Base-by-base conservation (phyloP, 106 monocot genomes). In the Dactylorhiza incarnata region DNA sequence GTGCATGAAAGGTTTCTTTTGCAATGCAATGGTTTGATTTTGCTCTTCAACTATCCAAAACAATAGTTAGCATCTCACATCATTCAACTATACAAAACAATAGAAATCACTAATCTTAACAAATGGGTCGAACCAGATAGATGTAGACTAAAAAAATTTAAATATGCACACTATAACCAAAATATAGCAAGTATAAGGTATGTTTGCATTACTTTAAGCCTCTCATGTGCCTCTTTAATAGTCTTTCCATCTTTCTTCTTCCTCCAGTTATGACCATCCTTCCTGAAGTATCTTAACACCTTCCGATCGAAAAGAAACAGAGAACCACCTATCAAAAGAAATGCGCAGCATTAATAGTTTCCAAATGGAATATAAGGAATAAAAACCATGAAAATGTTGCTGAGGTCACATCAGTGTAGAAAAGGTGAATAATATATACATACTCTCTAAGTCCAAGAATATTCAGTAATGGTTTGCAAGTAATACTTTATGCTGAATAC, bases 211-310 rank as follows among this genome's bases (percentile, higher is more conserved):
- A 95, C 95, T 85, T 95, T 95, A 48, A 95, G 81, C 76, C 88
- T 90, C 78, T 95, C 95, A 84, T 95, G 95, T 71, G 95, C 95
- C 89, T 95, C 95, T 78, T 92, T 92, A 45, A 95, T 88, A 14
- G 95, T 95, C 78, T 95, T 95, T 44, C 92, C 92, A 87, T 95
- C 95, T 73, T 87, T 95, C 81, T 95, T 95, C 87, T 95, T 95
- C 72, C 92, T 84, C 95, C 95, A 95, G 68, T 85, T 92, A 81
- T 95, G 95, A 4, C 95, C 95, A 82, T 95, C 95, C 72, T 89
- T 95, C 70, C 95, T 82, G 72, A 95, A 95, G 82, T 95, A 95
- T 48, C 95, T 90, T 78, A 95, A 74, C 50, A 88, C 79, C 79
- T 93, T 95, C 65, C 92, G 81, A 71, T 95, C 92, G 84, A 93